Conservation (phyloP, 129 eudicot species). For the Flaveria trinervia region DNA sequence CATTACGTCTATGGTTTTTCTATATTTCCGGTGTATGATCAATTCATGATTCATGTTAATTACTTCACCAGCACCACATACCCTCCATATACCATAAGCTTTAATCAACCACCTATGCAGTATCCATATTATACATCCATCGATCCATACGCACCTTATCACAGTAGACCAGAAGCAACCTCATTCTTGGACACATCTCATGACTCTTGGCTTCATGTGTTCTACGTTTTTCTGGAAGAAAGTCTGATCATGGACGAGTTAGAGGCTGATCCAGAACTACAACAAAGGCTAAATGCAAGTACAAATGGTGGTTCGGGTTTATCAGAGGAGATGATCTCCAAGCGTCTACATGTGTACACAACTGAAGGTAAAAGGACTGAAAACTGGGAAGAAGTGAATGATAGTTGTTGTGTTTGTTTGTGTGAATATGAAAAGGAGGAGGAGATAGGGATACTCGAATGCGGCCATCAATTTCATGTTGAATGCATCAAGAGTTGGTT, state of each 20-base stretch:
- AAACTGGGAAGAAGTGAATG: not conserved
- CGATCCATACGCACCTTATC: not conserved
- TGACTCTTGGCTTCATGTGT: not conserved
- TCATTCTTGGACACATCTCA: not conserved
- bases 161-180: not conserved
- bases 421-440: not conserved
- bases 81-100: not conserved
- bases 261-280: not conserved
- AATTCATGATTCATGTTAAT: not conserved
- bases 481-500: conserved; percentile 8
- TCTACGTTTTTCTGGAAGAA: not conserved
- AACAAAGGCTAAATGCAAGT: not conserved
- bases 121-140: not conserved
- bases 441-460: not conserved
- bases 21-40: not conserved
- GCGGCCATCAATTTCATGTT: conserved; percentile 1
- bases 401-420: not conserved
- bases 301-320: not conserved
- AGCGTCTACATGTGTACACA: not conserved
- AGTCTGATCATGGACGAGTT: not conserved
- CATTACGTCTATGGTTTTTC: not conserved
- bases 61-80: not conserved
- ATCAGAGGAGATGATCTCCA: not conserved
- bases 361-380: not conserved
- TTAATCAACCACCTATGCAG: not conserved